A percentile compares a stretch with the other conserved stretches of the same genome.
phyloP scores from a whole-genome alignment of 768 basidiomycete species.

The Boletus speciosus region DNA sequence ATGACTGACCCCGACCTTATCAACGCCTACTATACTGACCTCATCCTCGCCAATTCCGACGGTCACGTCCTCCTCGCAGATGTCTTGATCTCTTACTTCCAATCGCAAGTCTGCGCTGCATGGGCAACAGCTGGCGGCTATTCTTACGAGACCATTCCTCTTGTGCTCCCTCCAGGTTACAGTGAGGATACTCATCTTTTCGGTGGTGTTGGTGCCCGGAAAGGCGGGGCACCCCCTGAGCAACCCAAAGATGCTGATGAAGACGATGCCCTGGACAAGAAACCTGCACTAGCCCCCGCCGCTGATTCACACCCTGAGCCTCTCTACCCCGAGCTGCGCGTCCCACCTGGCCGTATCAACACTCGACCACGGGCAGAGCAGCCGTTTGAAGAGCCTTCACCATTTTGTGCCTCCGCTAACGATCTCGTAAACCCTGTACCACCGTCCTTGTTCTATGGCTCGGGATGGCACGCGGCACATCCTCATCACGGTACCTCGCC shows the following conservation, averaged over 20 bases:
- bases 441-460: constrained; percentile 88
- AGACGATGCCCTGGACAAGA: constrained; percentile 30
- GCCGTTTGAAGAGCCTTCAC: constrained; percentile 81
- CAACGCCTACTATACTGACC: constrained; percentile 74
- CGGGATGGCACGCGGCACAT: constrained; percentile 84
- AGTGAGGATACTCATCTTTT: constrained; percentile 58
- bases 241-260: constrained; percentile 33
- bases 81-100: constrained; percentile 86
- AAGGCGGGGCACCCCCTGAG: constrained; percentile 61
- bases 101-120: constrained; percentile 81
- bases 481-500: constrained; percentile 47
- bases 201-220: constrained; percentile 80
- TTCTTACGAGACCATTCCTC: constrained; percentile 56
- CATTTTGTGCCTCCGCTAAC: constrained; percentile 94
- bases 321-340: constrained; percentile 34
- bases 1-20: constrained; percentile 66
- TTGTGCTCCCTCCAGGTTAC: constrained; percentile 37
- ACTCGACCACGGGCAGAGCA: constrained; percentile 51
- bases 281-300: constrained; percentile 9
- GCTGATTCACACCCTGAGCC: constrained; percentile 17
- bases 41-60: constrained; percentile 69
- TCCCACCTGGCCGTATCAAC: constrained; percentile 73
- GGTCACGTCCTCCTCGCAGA: constrained; percentile 92
- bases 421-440: constrained; percentile 97
- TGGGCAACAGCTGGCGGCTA: constrained; percentile 75